These are phyloP conservation scores for Mycotypha africana DNA, from an alignment of 371 early-diverging fungal genomes.

Conservation along the genomic window DNA sequence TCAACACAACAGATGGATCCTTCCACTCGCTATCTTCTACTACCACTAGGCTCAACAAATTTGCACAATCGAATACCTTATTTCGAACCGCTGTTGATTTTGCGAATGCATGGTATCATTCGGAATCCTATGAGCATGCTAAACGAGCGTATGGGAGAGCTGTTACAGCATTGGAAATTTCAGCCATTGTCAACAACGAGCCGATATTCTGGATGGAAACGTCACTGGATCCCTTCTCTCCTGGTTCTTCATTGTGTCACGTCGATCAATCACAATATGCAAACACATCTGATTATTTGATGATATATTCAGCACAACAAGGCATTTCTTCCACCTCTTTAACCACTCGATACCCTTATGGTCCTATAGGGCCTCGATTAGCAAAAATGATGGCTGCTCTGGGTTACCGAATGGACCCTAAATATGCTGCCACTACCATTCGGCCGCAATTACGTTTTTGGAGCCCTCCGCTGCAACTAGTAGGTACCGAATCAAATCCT, in stretches of 20 bases:
- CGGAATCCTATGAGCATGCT: constrained; percentile 1
- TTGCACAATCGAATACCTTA: constrained; percentile 21
- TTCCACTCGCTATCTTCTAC: constrained; percentile 7
- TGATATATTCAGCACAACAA: constrained; percentile 8
- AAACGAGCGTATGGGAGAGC: constrained; percentile 7
- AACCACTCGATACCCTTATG: constrained; percentile 11
- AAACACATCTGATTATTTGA: constrained; percentile 25
- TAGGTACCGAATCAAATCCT: constrained; percentile 11
- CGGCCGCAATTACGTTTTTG: background rate
- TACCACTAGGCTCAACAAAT: constrained; percentile 15
- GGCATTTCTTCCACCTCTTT: constrained; percentile 13
- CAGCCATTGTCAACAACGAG: background rate
- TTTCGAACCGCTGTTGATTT: constrained; percentile 22
- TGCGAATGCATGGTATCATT: constrained; percentile 27
- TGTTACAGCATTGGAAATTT: background rate
- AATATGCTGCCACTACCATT: too few species aligned
- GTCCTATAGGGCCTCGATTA: constrained; percentile 43
- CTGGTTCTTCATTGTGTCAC: constrained; percentile 34
- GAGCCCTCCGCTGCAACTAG: background rate
- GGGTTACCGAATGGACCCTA: constrained; percentile 29
- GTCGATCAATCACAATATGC: constrained; percentile 21
- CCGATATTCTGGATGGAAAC: constrained; percentile 21
- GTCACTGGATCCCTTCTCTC: constrained; percentile 19
- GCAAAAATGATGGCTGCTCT: constrained; percentile 25
- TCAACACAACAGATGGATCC: background rate